A percentile compares a stretch with the other conserved stretches of the same genome.
These are phyloP conservation scores for Taiwanofungus camphoratus DNA, from an alignment of 1,284 basidiomycete species.

Conservation along the genomic window DNA sequence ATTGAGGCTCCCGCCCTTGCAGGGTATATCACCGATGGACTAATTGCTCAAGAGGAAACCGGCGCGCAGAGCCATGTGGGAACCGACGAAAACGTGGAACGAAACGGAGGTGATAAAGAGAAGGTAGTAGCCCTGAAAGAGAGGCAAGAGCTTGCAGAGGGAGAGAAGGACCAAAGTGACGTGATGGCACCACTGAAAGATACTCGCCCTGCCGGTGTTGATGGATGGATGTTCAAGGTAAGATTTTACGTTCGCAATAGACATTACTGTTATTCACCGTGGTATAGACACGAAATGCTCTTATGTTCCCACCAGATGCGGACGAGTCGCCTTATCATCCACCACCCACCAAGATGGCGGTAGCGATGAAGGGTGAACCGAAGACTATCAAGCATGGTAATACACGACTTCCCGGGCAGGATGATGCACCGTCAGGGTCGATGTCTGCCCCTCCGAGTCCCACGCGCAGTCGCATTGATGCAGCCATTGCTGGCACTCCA, in stretches of 20 bases:
- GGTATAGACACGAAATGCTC: constrained; percentile 74
- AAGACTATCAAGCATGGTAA: constrained; percentile 71
- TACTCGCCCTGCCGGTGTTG: constrained; percentile 60
- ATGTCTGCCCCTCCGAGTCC: constrained; percentile 75
- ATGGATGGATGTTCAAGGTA: constrained; percentile 88
- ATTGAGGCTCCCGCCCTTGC: constrained; percentile 53
- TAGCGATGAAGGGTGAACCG: constrained; percentile 43
- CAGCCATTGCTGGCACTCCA: constrained; percentile 81
- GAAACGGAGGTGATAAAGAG: constrained; percentile 18
- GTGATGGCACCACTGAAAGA: constrained; percentile 77
- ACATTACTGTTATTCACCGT: constrained; percentile 6
- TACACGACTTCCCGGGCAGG: constrained; percentile 74
- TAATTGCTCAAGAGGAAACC: constrained; percentile 22
- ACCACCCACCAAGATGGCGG: constrained; percentile 25
- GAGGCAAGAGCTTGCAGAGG: constrained; percentile 28
- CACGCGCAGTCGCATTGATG: constrained; percentile 80
- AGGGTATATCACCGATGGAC: constrained; percentile 48
- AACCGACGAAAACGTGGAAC: constrained; percentile 10
- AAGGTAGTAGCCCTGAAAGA: constrained; percentile 21
- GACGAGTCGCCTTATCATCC: constrained; percentile 75
- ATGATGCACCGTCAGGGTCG: constrained; percentile 38
- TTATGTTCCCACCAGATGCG: constrained; percentile 92
- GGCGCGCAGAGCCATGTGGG: constrained; percentile 15
- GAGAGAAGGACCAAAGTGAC: constrained; percentile 37
- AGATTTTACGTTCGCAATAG: constrained; percentile 15